Evolutionary conservation across 805 yeast species (phyloP).

Genomic region (Lipomyces sp.): DNA sequence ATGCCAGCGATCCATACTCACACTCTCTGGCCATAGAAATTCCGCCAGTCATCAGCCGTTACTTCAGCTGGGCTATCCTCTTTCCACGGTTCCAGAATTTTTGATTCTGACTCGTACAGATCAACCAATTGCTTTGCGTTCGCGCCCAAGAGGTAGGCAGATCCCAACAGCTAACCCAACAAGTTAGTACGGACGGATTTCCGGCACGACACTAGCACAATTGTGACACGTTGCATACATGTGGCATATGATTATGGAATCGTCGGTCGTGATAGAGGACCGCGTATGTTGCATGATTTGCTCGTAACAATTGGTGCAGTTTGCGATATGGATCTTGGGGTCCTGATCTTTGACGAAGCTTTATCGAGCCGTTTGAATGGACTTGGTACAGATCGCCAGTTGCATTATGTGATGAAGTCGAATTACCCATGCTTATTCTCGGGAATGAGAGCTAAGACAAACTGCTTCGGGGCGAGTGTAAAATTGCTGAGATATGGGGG

Average conservation of each 20-base stretch:
- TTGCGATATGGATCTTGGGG: slow-evolving; percentile 33
- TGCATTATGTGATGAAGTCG: not conserved
- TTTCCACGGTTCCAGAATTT: slow-evolving; percentile 44
- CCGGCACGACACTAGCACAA: not conserved
- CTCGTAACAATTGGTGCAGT: slow-evolving; percentile 43
- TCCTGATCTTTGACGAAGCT: not conserved
- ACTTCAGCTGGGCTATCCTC: slow-evolving; percentile 49
- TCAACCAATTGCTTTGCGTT: slow-evolving; percentile 41
- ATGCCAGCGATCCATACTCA: slow-evolving; percentile 13
- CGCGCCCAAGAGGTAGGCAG: slow-evolving; percentile 49
- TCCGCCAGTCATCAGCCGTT: slow-evolving; percentile 45
- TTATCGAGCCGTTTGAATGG: not conserved
- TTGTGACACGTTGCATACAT: slow-evolving; percentile 29
- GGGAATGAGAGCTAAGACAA: too few species aligned
- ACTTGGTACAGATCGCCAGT: not conserved
- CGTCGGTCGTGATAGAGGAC: slow-evolving; percentile 41
- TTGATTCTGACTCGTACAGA: slow-evolving; percentile 42
- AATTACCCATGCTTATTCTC: slow-evolving; percentile 1
- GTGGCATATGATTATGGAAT: slow-evolving; percentile 45
- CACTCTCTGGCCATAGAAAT: slow-evolving; percentile 43
- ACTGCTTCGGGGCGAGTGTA: too few species aligned
- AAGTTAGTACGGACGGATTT: not conserved
- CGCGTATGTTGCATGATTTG: slow-evolving; percentile 43
- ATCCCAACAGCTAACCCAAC: slow-evolving; percentile 38
- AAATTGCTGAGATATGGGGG: not conserved